Conservation (phyloP, 2,329 filamentous ascomycete genomes). For the Chrysoporthe austroafricana region DNA sequence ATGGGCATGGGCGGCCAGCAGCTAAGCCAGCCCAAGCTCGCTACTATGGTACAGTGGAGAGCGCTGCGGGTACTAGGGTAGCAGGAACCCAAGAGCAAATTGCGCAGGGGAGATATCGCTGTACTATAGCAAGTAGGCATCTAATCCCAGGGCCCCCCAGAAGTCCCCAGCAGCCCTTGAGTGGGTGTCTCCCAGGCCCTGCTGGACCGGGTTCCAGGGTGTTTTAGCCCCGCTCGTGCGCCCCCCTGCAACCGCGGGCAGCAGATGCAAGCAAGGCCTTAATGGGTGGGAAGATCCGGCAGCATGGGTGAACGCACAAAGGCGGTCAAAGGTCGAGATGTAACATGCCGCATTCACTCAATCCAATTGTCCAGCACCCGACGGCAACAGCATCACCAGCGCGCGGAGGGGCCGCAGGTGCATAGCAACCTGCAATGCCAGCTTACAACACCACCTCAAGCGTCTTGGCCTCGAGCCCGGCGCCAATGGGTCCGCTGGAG, state of each 20-base stretch:
- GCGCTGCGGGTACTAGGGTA: not conserved
- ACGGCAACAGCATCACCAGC: constrained; percentile 1
- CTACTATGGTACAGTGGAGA: constrained; percentile 8
- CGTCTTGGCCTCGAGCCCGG: too few species aligned
- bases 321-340: constrained; percentile 16
- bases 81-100: not conserved
- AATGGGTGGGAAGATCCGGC: constrained; percentile 7
- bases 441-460: not conserved
- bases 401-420: not conserved
- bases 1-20: constrained; percentile 11
- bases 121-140: constrained; percentile 3
- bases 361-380: not conserved
- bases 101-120: not conserved
- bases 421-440: not conserved
- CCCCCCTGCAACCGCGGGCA: not conserved
- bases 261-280: constrained; percentile 3
- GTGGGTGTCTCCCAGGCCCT: not conserved
- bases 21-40: not conserved
- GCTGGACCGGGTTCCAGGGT: not conserved
- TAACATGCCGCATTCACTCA: not conserved
- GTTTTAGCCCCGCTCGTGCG: not conserved
- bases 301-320: constrained; percentile 11
- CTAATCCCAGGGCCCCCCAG: not conserved
- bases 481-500: too few species aligned
- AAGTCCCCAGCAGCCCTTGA: not conserved